phyloP scores from a whole-genome alignment of 1,284 basidiomycete genomes.

The Singerocomus inundabilis region DNA sequence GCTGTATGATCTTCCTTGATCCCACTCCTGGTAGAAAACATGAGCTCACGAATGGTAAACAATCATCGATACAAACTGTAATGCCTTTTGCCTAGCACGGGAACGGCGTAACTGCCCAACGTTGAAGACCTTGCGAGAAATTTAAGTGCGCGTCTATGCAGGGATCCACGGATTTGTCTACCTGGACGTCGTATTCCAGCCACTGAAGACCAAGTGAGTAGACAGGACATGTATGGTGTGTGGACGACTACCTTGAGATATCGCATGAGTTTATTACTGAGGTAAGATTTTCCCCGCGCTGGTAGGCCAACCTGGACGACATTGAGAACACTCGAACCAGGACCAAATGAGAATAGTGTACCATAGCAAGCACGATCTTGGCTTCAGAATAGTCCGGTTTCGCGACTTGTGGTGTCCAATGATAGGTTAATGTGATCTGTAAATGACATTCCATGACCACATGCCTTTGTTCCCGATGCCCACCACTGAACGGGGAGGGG shows the following conservation, averaged over 20 bases:
- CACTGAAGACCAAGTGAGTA: slow-evolving; percentile 56
- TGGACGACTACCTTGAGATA: slow-evolving; percentile 62
- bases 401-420: slow-evolving; percentile 53
- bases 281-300: slow-evolving; percentile 81
- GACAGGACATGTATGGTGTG: neutral
- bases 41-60: slow-evolving; percentile 6
- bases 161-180: slow-evolving; percentile 23
- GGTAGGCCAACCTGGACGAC: slow-evolving; percentile 70
- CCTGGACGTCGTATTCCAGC: slow-evolving; percentile 98
- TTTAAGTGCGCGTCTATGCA: slow-evolving; percentile 2
- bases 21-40: slow-evolving; percentile 52
- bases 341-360: slow-evolving; percentile 33
- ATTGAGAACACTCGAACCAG: slow-evolving; percentile 1
- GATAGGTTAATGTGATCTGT: neutral
- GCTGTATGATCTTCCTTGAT: slow-evolving; percentile 90
- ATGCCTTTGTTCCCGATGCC: slow-evolving; percentile 81
- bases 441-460: slow-evolving; percentile 13
- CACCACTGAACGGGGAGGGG: slow-evolving; percentile 74
- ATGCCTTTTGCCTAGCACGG: slow-evolving; percentile 75
- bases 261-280: slow-evolving; percentile 81
- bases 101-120: slow-evolving; percentile 94
- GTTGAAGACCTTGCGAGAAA: slow-evolving; percentile 81
- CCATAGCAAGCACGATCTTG: slow-evolving; percentile 99
- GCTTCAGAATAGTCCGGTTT: slow-evolving; percentile 98
- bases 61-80: slow-evolving; percentile 51